A percentile compares a stretch with the other conserved stretches of the same genome.
Conservation (phyloP, 176 grass and related monocot species). For the Aegilops sharonensis region DNA sequence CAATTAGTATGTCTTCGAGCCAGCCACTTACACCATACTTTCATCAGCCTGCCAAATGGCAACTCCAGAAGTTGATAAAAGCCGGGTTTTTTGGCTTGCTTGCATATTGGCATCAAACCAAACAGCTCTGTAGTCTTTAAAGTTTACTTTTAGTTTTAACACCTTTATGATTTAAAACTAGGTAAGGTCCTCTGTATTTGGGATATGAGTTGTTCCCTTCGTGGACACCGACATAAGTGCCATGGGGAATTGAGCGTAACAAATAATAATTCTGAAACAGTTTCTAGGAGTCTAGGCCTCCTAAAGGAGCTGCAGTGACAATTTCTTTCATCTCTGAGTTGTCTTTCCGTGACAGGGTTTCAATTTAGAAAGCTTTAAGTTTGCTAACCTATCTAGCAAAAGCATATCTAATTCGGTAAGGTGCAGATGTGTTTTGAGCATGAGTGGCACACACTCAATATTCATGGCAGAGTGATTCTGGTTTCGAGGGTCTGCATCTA, state of each 20-base stretch:
- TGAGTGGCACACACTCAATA: background rate
- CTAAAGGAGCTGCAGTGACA: background rate
- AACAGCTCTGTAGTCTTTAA: background rate
- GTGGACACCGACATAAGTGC: background rate
- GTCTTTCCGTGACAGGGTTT: background rate
- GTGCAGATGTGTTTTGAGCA: background rate
- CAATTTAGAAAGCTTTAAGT: background rate
- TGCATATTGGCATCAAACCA: background rate
- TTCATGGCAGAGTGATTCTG: background rate
- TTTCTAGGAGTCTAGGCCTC: background rate
- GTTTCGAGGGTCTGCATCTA: background rate
- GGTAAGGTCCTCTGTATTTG: background rate
- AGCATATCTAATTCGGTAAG: background rate
- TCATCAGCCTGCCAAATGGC: too few species aligned
- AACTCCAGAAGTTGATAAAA: too few species aligned
- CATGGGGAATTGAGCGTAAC: background rate
- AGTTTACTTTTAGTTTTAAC: background rate
- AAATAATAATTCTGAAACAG: background rate
- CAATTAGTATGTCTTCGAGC: background rate
- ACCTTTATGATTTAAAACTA: background rate
- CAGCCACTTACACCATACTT: background rate
- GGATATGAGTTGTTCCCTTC: background rate
- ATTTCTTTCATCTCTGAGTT: background rate
- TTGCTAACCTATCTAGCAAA: background rate
- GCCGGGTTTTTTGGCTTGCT: background rate